Percentiles rank a stretch among this genome's conserved stretches.
These are phyloP conservation scores for Spathaspora gorwiae DNA, from an alignment of 805 yeast genomes.

Conservation along the genomic window DNA sequence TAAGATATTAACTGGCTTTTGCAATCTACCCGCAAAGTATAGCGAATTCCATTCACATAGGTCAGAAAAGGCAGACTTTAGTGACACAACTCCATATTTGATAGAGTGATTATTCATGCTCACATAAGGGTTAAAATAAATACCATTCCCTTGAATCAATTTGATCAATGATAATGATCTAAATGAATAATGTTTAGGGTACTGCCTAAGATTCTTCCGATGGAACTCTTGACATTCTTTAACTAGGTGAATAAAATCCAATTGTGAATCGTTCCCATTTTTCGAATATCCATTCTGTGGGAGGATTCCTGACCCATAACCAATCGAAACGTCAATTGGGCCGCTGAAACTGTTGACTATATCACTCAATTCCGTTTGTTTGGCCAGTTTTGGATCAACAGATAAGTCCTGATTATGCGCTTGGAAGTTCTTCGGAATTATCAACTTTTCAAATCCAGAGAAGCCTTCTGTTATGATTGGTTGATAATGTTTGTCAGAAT, in stretches of 20 bases:
- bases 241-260: conserved; percentile 83
- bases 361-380: conserved; percentile 31
- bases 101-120: conserved; percentile 47
- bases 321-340: conserved; percentile 77
- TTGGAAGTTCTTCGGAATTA: conserved; percentile 51
- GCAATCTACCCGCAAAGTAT: conserved; percentile 88
- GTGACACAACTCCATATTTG: conserved; percentile 84
- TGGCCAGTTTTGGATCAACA: conserved; percentile 30
- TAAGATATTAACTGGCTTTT: conserved; percentile 79
- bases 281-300: conserved; percentile 48
- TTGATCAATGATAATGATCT: conserved; percentile 18
- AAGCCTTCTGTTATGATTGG: conserved; percentile 23
- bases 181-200: conserved; percentile 77
- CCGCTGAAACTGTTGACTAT: conserved; percentile 60
- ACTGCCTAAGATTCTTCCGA: conserved; percentile 56
- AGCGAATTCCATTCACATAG: conserved; percentile 79
- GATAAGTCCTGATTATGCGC: conserved; percentile 49
- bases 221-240: conserved; percentile 76
- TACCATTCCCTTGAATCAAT: conserved; percentile 55
- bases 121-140: conserved; percentile 90
- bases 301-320: conserved; percentile 94
- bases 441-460: conserved; percentile 18
- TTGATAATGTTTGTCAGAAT: conserved; percentile 23
- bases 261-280: conserved; percentile 39
- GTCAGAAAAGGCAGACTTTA: conserved; percentile 58